Evolutionary conservation across 73 alveolate species (phyloP).

Genomic region (Durusdinium trenchii): DNA sequence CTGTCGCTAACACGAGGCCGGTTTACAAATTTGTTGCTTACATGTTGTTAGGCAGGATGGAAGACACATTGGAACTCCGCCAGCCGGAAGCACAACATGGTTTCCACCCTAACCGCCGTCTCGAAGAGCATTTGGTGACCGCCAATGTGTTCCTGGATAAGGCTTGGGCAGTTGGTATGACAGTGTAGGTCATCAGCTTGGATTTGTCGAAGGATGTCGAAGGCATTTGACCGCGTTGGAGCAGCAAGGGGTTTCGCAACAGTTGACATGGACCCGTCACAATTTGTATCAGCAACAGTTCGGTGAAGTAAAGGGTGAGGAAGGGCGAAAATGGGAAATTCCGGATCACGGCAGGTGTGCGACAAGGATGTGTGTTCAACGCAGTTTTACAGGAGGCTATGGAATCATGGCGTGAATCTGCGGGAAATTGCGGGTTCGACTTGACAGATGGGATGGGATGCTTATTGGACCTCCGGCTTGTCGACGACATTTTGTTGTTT

Average conservation of each 20-base stretch:
- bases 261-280: neutral
- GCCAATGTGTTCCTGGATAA: neutral
- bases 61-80: neutral
- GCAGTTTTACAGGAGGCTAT: neutral
- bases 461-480: slow-evolving; percentile 1
- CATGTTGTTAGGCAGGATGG: slow-evolving; percentile 7
- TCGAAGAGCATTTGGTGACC: slow-evolving; percentile 37
- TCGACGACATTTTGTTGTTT: slow-evolving; percentile 8
- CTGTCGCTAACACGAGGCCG: neutral
- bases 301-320: neutral
- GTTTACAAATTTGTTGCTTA: neutral
- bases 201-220: slow-evolving; percentile 3
- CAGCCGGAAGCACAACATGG: slow-evolving; percentile 55
- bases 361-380: slow-evolving; percentile 29
- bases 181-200: neutral
- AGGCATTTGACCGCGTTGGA: slow-evolving; percentile 1
- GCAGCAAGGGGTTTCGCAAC: neutral
- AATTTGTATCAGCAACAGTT: neutral
- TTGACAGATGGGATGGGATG: neutral
- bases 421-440: neutral
- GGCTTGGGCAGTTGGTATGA: neutral
- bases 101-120: neutral
- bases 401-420: neutral
- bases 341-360: neutral
- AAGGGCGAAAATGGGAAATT: neutral